These are phyloP conservation scores for Millerago galiae DNA, from an alignment of 805 yeast species.

Conservation along the genomic window DNA sequence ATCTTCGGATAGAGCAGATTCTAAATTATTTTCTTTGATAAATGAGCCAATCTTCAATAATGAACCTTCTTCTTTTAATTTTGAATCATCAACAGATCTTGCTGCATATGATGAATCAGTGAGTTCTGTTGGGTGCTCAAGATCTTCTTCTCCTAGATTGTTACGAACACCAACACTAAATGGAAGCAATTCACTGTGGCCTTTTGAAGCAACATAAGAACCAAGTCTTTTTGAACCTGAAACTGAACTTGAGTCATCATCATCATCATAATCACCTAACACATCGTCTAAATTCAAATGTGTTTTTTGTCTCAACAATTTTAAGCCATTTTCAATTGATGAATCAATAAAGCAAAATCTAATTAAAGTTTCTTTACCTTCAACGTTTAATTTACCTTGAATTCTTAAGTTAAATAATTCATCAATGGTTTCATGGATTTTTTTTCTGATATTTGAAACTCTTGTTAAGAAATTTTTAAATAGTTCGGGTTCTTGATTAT, in stretches of 20 bases:
- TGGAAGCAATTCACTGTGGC: slow-evolving; percentile 31
- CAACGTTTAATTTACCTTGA: slow-evolving; percentile 48
- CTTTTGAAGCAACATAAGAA: slow-evolving; percentile 23
- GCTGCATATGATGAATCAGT: slow-evolving; percentile 18
- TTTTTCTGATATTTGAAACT: slow-evolving; percentile 30
- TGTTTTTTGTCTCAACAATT: slow-evolving; percentile 27
- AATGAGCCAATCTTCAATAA: slow-evolving; percentile 15
- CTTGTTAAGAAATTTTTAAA: slow-evolving; percentile 31
- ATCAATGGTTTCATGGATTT: slow-evolving; percentile 42
- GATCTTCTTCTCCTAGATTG: neutral
- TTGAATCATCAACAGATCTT: slow-evolving; percentile 12
- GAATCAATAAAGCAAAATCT: slow-evolving; percentile 67
- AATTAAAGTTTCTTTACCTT: slow-evolving; percentile 75
- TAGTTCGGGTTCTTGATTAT: slow-evolving; percentile 21
- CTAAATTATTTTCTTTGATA: slow-evolving; percentile 9
- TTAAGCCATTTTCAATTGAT: slow-evolving; percentile 52
- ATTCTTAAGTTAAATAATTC: slow-evolving; percentile 55
- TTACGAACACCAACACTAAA: slow-evolving; percentile 24
- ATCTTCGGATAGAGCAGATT: slow-evolving; percentile 18
- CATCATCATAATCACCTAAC: no score
- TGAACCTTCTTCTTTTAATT: slow-evolving; percentile 22
- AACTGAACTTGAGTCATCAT: neutral
- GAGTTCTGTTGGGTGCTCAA: slow-evolving; percentile 17
- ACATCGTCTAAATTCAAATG: neutral
- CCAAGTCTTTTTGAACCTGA: slow-evolving; percentile 20